These are phyloP conservation scores for Picea abies DNA, from an alignment of 83 land plant genomes.

Conservation along the genomic window DNA sequence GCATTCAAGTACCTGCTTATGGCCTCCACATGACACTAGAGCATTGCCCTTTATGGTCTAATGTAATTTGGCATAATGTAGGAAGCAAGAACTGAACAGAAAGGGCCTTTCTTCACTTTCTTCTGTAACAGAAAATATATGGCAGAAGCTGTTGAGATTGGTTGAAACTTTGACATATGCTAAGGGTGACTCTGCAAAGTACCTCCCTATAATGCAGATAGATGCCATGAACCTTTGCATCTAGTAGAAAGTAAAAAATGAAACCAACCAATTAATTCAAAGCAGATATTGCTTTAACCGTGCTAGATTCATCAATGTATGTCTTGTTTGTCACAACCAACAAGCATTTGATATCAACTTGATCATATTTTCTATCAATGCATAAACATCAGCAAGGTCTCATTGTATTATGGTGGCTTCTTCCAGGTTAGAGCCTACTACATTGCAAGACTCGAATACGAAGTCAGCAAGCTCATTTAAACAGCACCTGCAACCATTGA, in stretches of 20 bases:
- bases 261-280: slow-evolving; percentile 59
- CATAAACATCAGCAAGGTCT: slow-evolving; percentile 41
- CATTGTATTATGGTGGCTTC: slow-evolving; percentile 30
- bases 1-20: slow-evolving; percentile 56
- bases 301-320: slow-evolving; percentile 38
- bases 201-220: slow-evolving; percentile 65
- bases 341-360: slow-evolving; percentile 43
- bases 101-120: slow-evolving; percentile 61
- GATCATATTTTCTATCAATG: slow-evolving; percentile 61
- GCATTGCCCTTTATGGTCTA: slow-evolving; percentile 48
- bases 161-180: slow-evolving; percentile 46
- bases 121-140: slow-evolving; percentile 64
- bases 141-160: slow-evolving; percentile 48
- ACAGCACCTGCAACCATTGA: slow-evolving; percentile 69
- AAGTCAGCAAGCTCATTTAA: slow-evolving; percentile 62
- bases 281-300: slow-evolving; percentile 38
- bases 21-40: slow-evolving; percentile 49
- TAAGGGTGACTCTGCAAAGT: slow-evolving; percentile 65
- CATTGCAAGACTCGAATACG: slow-evolving; percentile 48
- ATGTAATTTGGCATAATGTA: slow-evolving; percentile 65
- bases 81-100: slow-evolving; percentile 71
- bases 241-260: slow-evolving; percentile 61
- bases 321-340: slow-evolving; percentile 24
- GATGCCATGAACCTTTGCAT: slow-evolving; percentile 80
- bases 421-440: slow-evolving; percentile 26